Percentiles rank a stretch among this genome's conserved stretches.
These are phyloP conservation scores for Juncus effusus DNA, from an alignment of 176 grass and related monocot species.

Conservation along the genomic window DNA sequence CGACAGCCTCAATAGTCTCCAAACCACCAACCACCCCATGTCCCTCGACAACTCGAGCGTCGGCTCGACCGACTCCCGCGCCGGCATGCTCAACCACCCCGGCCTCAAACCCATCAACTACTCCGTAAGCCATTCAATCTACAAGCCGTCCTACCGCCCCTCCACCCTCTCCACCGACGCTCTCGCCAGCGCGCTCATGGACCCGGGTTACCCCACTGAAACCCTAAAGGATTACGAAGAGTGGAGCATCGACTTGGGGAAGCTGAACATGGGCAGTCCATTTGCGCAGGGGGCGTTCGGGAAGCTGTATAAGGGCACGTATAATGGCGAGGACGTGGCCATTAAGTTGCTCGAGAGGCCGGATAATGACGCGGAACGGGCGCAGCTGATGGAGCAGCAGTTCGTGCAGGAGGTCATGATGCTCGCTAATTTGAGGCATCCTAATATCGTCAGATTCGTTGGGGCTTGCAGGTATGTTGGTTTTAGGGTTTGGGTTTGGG, in stretches of 20 bases:
- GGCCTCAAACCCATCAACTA: constrained; percentile 75
- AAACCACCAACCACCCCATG: constrained; percentile 46
- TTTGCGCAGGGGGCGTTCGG: constrained; percentile 96
- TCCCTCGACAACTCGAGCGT: constrained; percentile 76
- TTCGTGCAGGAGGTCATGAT: constrained; percentile 99
- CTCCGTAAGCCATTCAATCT: constrained; percentile 41
- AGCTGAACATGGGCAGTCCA: constrained; percentile 71
- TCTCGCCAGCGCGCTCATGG: constrained; percentile 75
- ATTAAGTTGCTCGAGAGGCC: constrained; percentile 93
- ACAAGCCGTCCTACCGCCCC: constrained; percentile 68
- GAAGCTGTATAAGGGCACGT: constrained; percentile 82
- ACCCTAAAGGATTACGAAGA: constrained; percentile 72
- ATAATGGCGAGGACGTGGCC: constrained; percentile 89
- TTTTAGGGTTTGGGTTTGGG: not conserved
- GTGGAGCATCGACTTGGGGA: constrained; percentile 90
- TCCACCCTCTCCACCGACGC: constrained; percentile 66
- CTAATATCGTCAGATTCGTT: constrained; percentile 91
- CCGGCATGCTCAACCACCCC: constrained; percentile 80
- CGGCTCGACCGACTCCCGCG: constrained; percentile 75
- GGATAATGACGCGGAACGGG: constrained; percentile 82
- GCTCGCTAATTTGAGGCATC: constrained; percentile 77
- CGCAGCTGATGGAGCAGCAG: constrained; percentile 86
- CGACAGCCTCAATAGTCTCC: constrained; percentile 57
- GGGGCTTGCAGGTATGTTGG: constrained; percentile 57
- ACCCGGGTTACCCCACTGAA: constrained; percentile 61